Base-by-base conservation (phyloP, 305 asterid genomes). In the Withania somnifera region DNA sequence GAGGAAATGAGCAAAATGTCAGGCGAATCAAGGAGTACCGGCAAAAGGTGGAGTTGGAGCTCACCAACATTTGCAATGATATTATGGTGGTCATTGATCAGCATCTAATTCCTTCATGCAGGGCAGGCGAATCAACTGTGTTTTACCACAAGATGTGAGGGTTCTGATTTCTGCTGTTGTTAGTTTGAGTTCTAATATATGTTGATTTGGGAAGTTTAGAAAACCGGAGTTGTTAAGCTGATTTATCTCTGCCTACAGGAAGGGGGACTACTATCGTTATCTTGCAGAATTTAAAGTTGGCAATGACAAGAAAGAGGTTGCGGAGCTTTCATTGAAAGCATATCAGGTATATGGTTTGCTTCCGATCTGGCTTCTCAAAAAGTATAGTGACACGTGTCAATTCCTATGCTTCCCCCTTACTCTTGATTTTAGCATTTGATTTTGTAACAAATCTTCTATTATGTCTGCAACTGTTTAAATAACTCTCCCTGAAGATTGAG, bases 211-310 rank as follows among this genome's bases (percentile, higher is more conserved):
- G 50, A 77, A 24, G 10, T 51, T 10, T 1, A 19, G 40, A 45
- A 68, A 28, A 36, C 77, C 38, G 20, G 57, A 42, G 40, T 66
- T 36, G 82, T 10, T 34, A 19, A 60, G 58, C 19, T 45, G 51
- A 11, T 79, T 81, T 83, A 84, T 36, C 80, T 51, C 17, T 81
- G 81, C 82, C 50, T 63, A 84, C 88, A 94, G 98, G 98, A 93
- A 94, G 91, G 98, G 98, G 81, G 98, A 94, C 86, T 94, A 94
- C 66, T 94, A 94, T 81, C 89, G 98, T 93, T 93, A 94, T 79
- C 97, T 94, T 79, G 97, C 95, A 15, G 97, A 94, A 88, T 94
- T 94, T 85, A 94, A 94, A 90, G 36, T 89, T 81, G 92, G 93
- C 53, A 89, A 82, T 77, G 97, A 92, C 42, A 94, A 91, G 87